Percentiles rank a stretch among this genome's conserved stretches.
Conservation (phyloP, 768 basidiomycete genomes). For the Hemileccinum rubropunctum region DNA sequence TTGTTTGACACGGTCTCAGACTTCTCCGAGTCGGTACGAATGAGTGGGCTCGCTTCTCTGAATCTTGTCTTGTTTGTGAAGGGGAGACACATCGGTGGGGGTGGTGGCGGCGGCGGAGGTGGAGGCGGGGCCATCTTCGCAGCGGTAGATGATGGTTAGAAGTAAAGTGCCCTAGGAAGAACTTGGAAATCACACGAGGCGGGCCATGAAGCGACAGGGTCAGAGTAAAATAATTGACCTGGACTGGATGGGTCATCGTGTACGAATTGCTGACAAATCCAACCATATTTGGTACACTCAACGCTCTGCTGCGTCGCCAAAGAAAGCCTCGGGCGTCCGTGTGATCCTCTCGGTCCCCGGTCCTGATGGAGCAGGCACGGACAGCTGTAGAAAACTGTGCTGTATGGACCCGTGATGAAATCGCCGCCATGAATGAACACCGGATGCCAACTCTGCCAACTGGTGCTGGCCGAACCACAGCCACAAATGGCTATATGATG, state of each 20-base stretch:
- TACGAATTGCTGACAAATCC: constrained; percentile 28
- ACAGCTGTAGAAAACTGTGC: constrained; percentile 13
- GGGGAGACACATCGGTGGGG: constrained; percentile 60
- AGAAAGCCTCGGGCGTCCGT: constrained; percentile 17
- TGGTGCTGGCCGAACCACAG: background rate
- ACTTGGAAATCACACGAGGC: constrained; percentile 29
- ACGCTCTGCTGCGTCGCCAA: constrained; percentile 19
- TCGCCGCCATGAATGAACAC: constrained; percentile 3
- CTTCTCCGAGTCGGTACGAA: constrained; percentile 41
- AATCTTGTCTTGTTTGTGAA: constrained; percentile 37
- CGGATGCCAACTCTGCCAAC: background rate
- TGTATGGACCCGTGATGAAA: constrained; percentile 5
- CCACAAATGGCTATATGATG: constrained; percentile 3
- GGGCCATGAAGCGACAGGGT: constrained; percentile 16
- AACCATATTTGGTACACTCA: constrained; percentile 12
- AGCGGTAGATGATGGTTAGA: constrained; percentile 13
- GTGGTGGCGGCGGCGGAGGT: constrained; percentile 49
- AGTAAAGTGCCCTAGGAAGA: constrained; percentile 16
- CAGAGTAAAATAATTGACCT: constrained; percentile 24
- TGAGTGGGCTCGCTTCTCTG: constrained; percentile 30
- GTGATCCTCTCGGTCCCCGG: constrained; percentile 20
- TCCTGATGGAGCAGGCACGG: constrained; percentile 11
- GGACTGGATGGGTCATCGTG: background rate
- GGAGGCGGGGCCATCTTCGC: constrained; percentile 48
- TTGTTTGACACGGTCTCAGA: constrained; percentile 40